A percentile compares a stretch with the other conserved stretches of the same genome.
These are phyloP conservation scores for Protea cynaroides DNA, from an alignment of 164 flowering plant genomes.

Conservation along the genomic window DNA sequence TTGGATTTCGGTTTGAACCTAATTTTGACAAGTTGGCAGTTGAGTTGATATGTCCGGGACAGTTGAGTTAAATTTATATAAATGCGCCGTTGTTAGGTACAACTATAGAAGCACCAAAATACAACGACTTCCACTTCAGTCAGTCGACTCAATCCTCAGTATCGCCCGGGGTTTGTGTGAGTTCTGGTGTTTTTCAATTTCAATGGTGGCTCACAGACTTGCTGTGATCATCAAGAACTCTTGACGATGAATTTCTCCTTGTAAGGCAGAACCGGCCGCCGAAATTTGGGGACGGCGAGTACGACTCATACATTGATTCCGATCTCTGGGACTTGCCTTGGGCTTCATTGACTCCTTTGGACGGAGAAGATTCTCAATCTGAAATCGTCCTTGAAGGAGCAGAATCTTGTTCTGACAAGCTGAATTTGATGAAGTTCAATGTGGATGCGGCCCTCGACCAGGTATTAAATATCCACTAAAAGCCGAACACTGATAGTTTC, in stretches of 20 bases:
- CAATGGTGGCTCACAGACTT: slow-evolving; percentile 47
- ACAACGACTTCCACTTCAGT: no score
- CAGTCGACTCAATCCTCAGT: no score
- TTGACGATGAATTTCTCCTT: slow-evolving; percentile 47
- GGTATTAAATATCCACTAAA: slow-evolving; percentile 30
- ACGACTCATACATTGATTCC: slow-evolving; percentile 70
- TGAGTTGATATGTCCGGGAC: no score
- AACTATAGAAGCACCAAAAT: no score
- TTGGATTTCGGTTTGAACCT: no score
- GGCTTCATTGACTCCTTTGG: slow-evolving; percentile 27
- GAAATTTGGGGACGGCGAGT: slow-evolving; percentile 56
- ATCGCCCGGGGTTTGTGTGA: no score
- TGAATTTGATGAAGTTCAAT: slow-evolving; percentile 45
- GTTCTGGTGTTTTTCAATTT: neutral
- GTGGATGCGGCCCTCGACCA: slow-evolving; percentile 41
- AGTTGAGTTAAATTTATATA: no score
- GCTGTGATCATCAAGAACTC: slow-evolving; percentile 54
- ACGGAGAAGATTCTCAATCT: slow-evolving; percentile 12
- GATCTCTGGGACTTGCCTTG: slow-evolving; percentile 93
- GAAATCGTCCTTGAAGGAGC: slow-evolving; percentile 28
- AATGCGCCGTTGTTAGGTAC: no score
- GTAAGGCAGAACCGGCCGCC: slow-evolving; percentile 58
- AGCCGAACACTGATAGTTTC: neutral
- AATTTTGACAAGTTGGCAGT: no score
- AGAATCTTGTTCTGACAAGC: slow-evolving; percentile 24